Conservation (phyloP, 768 basidiomycete genomes). For the Boletus rubescentipes region DNA sequence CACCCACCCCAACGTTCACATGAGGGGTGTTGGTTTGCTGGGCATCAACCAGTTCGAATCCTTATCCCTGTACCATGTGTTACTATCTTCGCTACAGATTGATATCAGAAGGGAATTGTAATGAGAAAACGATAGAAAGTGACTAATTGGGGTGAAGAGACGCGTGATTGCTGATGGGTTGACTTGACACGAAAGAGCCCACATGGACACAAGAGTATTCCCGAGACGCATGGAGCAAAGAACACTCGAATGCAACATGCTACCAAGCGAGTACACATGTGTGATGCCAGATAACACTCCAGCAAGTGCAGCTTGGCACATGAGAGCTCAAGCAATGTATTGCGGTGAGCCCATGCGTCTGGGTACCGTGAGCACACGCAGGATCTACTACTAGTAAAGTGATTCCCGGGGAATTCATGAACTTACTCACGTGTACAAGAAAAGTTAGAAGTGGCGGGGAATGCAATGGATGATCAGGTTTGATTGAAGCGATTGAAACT, state of each 20-base stretch:
- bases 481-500: too few species aligned
- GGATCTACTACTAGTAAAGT: too few species aligned
- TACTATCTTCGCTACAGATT: neutral
- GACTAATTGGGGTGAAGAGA: conserved; percentile 1
- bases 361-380: neutral
- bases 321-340: neutral
- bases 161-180: neutral
- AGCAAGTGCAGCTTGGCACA: neutral
- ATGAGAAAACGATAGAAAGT: conserved; percentile 2
- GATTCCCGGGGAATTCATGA: neutral
- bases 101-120: neutral
- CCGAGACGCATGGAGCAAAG: too few species aligned
- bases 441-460: neutral
- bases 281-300: neutral
- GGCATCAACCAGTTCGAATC: neutral
- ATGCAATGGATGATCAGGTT: neutral
- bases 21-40: neutral
- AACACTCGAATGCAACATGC: neutral
- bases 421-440: neutral
- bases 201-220: conserved; percentile 9
- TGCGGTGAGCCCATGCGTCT: neutral
- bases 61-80: conserved; percentile 1
- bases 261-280: neutral
- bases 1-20: neutral
- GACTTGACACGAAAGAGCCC: neutral